These are phyloP conservation scores for Aspergillus sp. DNA, from an alignment of 2,329 filamentous ascomycete species.

Conservation along the genomic window DNA sequence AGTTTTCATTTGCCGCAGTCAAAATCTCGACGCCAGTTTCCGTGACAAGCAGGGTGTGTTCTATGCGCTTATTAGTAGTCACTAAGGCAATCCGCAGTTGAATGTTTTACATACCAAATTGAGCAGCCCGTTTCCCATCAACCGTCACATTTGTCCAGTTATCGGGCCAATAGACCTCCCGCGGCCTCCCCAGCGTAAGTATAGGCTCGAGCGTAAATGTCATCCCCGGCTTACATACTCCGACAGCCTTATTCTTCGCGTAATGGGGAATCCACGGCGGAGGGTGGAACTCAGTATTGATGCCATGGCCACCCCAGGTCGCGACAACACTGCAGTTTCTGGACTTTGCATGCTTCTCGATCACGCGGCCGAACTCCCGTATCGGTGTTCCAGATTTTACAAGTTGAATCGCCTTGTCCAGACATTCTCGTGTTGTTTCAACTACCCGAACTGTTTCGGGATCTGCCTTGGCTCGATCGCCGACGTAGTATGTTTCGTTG, in stretches of 20 bases:
- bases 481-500: slow-evolving; percentile 95
- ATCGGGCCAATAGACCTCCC: slow-evolving; percentile 90
- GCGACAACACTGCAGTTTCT: slow-evolving; percentile 78
- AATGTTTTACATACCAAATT: slow-evolving; percentile 57
- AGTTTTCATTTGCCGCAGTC: slow-evolving; percentile 66
- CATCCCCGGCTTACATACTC: slow-evolving; percentile 87
- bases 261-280: slow-evolving; percentile 92
- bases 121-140: slow-evolving; percentile 84
- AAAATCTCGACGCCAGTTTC: slow-evolving; percentile 74
- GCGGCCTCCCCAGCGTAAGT: slow-evolving; percentile 80
- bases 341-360: slow-evolving; percentile 83
- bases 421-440: slow-evolving; percentile 77
- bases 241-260: slow-evolving; percentile 90
- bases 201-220: slow-evolving; percentile 97
- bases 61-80: slow-evolving; percentile 31
- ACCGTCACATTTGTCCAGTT: slow-evolving; percentile 91
- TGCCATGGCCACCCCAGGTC: slow-evolving; percentile 89
- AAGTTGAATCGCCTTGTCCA: slow-evolving; percentile 78
- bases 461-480: slow-evolving; percentile 74
- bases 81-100: not conserved
- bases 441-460: slow-evolving; percentile 80
- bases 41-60: slow-evolving; percentile 78
- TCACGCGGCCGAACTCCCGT: slow-evolving; percentile 78
- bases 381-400: slow-evolving; percentile 87
- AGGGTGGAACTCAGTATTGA: slow-evolving; percentile 85